A percentile compares a stretch with the other conserved stretches of the same genome.
Evolutionary conservation across 2,329 filamentous ascomycete genomes (phyloP).

Genomic region (Bipolaris cookei): DNA sequence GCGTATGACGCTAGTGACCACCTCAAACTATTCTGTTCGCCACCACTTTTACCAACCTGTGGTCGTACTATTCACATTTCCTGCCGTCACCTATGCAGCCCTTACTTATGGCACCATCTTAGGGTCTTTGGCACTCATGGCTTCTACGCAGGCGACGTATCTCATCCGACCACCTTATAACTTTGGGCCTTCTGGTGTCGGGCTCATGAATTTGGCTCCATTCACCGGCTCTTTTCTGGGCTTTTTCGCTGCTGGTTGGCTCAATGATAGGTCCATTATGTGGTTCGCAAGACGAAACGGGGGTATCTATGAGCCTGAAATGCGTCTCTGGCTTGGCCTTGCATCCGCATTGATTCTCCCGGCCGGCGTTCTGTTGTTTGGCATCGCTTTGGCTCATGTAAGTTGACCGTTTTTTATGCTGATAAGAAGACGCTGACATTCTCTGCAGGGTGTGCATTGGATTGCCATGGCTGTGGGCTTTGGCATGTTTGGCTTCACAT

Average conservation of each 20-base stretch:
- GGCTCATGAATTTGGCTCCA: constrained; percentile 49
- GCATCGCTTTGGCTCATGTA: constrained; percentile 36
- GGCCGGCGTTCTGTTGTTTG: constrained; percentile 51
- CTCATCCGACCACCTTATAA: constrained; percentile 52
- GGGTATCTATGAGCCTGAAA: constrained; percentile 55
- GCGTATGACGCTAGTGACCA: constrained; percentile 49
- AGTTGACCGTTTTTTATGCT: constrained; percentile 3
- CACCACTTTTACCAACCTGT: constrained; percentile 49
- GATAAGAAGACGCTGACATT: background rate
- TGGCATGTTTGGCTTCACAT: constrained; percentile 49
- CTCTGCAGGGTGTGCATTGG: constrained; percentile 33
- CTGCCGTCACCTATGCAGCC: constrained; percentile 49
- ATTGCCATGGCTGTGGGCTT: constrained; percentile 45
- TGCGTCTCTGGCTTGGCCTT: constrained; percentile 52
- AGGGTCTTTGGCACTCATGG: constrained; percentile 50
- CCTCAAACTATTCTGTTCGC: constrained; percentile 27
- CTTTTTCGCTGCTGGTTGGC: constrained; percentile 25
- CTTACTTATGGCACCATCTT: constrained; percentile 45
- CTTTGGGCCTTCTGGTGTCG: constrained; percentile 48
- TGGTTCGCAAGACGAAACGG: constrained; percentile 46
- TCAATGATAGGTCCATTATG: constrained; percentile 35
- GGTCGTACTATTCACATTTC: constrained; percentile 47
- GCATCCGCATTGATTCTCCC: constrained; percentile 43
- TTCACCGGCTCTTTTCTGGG: constrained; percentile 52
- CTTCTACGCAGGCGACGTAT: constrained; percentile 45